Evolutionary conservation across 352 stramenopile species (phyloP), one percentile per base, ranked within the genome.

Genomic region (Phytophthora cryptogea): DNA sequence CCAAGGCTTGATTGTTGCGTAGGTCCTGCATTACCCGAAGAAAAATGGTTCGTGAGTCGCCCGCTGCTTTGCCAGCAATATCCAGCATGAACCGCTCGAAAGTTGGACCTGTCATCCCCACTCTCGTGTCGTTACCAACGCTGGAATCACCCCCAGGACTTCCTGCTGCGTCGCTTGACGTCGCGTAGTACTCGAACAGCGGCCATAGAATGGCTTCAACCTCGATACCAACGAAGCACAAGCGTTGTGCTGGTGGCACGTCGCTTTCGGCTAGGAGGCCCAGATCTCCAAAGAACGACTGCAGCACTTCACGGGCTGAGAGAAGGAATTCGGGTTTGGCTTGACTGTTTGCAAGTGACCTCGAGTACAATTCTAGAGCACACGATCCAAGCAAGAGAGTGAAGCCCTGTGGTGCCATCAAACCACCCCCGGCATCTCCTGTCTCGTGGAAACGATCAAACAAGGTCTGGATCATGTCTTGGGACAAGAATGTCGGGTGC

Each of bases 111-210:
- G 70, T 86, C 75, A 92, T 88, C 8, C 61, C 59, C 5, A 90
- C 62, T 17, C 83, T 54, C 9, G 59, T 46, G 17, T 78, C 63
- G 3, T 86, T 63, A 33, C 20, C 53, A 40, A 47, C 17, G 33
- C 16, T 52, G 11, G 32, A 36, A 40, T 53, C 30, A 27, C 31
- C 40, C 20, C 23, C 16, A 16, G 26, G 14, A n/a, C 11, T 59
- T 3, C 10, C 31, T 33, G 33, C 45, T n/a, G 3, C 30, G 20
- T 61, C 63, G 4, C 59, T 53, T 16, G 67, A 63, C 8, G 67
- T 63, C 7, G 80, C 63, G 47, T 90, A 90, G 63, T 93, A 93
- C 47, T 91, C 79, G 49, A 91, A 91, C 7, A 93, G 76, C n/a
- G 81, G 78, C 81, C 81, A 93, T 9, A 91, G 56, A 11, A 93